Evolutionary conservation across 192 early-diverging fungal species (phyloP).

Genomic region (Spizellomyces punctatus): DNA sequence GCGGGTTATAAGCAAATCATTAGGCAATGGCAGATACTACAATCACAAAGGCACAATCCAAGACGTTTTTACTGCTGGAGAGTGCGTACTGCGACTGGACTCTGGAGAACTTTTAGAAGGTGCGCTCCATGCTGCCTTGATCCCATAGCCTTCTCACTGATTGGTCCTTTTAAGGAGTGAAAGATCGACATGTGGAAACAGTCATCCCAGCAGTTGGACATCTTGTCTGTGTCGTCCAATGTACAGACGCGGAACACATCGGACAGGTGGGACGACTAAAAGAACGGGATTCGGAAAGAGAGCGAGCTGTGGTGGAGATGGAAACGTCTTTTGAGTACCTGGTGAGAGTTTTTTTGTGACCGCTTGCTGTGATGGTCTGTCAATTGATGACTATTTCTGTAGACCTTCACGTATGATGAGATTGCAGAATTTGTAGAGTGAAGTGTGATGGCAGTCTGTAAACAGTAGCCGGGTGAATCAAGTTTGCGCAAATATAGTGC

Average conservation of each 20-base stretch:
- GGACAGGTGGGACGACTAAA: conserved; percentile 31
- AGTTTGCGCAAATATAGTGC: no score
- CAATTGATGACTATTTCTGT: conserved; percentile 6
- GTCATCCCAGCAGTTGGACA: conserved; percentile 25
- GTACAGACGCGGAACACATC: conserved; percentile 5
- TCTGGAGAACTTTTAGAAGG: conserved; percentile 33
- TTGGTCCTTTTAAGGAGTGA: neutral
- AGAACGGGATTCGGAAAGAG: conserved; percentile 27
- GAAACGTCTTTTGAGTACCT: conserved; percentile 25
- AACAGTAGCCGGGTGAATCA: no score
- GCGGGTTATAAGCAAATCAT: conserved; percentile 29
- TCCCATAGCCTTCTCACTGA: no score
- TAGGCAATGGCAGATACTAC: conserved; percentile 22
- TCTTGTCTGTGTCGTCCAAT: conserved; percentile 22
- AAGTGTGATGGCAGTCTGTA: neutral
- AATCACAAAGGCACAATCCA: conserved; percentile 39
- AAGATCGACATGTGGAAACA: conserved; percentile 34
- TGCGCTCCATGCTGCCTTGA: neutral
- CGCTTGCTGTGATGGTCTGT: neutral
- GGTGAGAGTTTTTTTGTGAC: conserved; percentile 11
- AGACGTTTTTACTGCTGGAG: conserved; percentile 32
- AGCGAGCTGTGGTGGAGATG: conserved; percentile 30
- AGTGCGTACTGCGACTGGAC: conserved; percentile 24
- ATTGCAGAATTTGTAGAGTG: conserved; percentile 31
- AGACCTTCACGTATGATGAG: conserved; percentile 29